Evolutionary conservation across 352 stramenopile species (phyloP).

Genomic region (Pythium vanterpoolii): DNA sequence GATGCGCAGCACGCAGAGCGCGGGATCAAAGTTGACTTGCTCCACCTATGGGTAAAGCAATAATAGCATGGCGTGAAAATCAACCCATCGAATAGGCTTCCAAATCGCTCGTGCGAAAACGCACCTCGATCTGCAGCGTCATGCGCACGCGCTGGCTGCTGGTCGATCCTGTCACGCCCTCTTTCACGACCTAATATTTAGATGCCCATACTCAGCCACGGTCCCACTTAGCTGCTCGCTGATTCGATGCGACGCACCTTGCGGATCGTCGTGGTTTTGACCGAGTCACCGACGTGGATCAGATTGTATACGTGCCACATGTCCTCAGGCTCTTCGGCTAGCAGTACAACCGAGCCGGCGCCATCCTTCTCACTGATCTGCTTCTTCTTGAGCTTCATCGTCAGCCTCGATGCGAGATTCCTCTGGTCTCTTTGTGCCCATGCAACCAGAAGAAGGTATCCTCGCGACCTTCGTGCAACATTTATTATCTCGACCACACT

Average conservation of each 20-base stretch:
- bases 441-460: slow-evolving; percentile 5
- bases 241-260: slow-evolving; percentile 75
- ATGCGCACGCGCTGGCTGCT: slow-evolving; percentile 94
- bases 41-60: slow-evolving; percentile 54
- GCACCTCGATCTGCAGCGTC: slow-evolving; percentile 92
- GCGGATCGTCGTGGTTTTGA: slow-evolving; percentile 96
- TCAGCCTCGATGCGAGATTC: neutral
- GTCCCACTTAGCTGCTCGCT: neutral
- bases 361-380: slow-evolving; percentile 95
- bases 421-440: neutral
- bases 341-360: slow-evolving; percentile 88
- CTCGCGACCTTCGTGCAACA: slow-evolving; percentile 25
- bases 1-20: slow-evolving; percentile 91
- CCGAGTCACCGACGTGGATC: slow-evolving; percentile 91
- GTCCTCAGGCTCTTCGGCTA: slow-evolving; percentile 95
- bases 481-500: slow-evolving; percentile 16
- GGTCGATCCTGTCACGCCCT: slow-evolving; percentile 93
- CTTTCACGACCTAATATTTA: slow-evolving; percentile 91
- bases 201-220: neutral
- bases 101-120: neutral
- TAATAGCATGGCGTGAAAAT: neutral
- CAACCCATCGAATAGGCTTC: neutral
- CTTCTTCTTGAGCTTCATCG: slow-evolving; percentile 92
- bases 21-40: slow-evolving; percentile 96
- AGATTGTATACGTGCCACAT: slow-evolving; percentile 99